Percentiles rank a stretch among this genome's conserved stretches.
Conservation (phyloP, 2,329 filamentous ascomycete genomes). For the Amesomyces nigricolor region DNA sequence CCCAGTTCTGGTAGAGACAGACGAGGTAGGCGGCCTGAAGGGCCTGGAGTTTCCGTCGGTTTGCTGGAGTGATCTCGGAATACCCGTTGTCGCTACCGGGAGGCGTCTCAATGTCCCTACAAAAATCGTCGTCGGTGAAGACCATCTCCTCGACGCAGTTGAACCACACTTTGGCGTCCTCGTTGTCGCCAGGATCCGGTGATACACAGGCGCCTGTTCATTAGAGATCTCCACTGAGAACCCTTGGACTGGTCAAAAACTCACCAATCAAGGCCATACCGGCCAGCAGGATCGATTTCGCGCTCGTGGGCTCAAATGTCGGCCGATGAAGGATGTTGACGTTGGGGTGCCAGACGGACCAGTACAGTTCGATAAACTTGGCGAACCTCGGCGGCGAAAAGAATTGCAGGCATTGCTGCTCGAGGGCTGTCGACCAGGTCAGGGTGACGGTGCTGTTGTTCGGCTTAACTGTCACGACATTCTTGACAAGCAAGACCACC, state of each 20-base stretch:
- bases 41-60: constrained; percentile 30
- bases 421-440: constrained; percentile 31
- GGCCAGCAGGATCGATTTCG: constrained; percentile 31
- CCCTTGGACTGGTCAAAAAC: neutral
- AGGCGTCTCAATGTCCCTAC: constrained; percentile 26
- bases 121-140: constrained; percentile 34
- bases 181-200: constrained; percentile 28
- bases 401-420: constrained; percentile 28
- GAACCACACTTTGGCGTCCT: constrained; percentile 33
- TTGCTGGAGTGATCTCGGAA: constrained; percentile 14
- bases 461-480: constrained; percentile 32
- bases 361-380: constrained; percentile 32
- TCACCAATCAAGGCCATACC: constrained; percentile 34
- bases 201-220: constrained; percentile 29
- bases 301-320: constrained; percentile 30
- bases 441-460: constrained; percentile 32
- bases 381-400: constrained; percentile 28
- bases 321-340: constrained; percentile 34
- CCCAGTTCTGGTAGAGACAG: constrained; percentile 37
- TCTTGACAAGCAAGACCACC: constrained; percentile 32
- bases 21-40: constrained; percentile 36
- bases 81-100: constrained; percentile 6
- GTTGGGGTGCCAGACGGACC: constrained; percentile 36
- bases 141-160: constrained; percentile 36
- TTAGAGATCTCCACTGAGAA: too few relatives aligned